These are phyloP conservation scores for Penicillium palitans DNA, from an alignment of 2,329 filamentous ascomycete genomes.

Conservation along the genomic window DNA sequence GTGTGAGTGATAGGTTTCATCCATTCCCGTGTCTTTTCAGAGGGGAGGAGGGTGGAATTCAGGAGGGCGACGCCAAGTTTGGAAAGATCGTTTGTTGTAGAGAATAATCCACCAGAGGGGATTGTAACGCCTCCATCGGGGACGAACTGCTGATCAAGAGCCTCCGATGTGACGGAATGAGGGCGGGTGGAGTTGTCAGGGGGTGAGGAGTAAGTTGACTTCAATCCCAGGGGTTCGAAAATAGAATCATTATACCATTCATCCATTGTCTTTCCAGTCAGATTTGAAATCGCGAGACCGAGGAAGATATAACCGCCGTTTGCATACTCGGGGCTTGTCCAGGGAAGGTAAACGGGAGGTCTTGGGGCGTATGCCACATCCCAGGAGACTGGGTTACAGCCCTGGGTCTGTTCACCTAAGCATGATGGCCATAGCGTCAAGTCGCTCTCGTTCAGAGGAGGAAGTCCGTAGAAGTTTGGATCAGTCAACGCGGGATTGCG, in stretches of 20 bases:
- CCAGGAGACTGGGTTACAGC: conserved; percentile 13
- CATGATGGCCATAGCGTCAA: conserved; percentile 2
- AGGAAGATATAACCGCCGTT: conserved; percentile 46
- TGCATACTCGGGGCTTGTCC: conserved; percentile 51
- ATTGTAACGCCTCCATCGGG: conserved; percentile 14
- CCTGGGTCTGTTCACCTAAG: conserved; percentile 30
- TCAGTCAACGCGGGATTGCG: not conserved
- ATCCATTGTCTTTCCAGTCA: conserved; percentile 44
- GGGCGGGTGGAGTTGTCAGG: conserved; percentile 29
- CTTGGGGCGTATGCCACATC: conserved; percentile 21
- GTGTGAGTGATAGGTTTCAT: conserved; percentile 45
- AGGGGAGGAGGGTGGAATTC: conserved; percentile 38
- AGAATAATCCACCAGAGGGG: conserved; percentile 25
- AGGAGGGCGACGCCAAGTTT: conserved; percentile 36
- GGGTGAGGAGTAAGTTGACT: conserved; percentile 40
- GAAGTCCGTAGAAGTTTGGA: conserved; percentile 30
- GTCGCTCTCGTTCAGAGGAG: conserved; percentile 31
- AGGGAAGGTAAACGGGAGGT: conserved; percentile 47
- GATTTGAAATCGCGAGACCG: conserved; percentile 48
- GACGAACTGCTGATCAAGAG: not conserved
- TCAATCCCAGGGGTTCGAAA: conserved; percentile 47
- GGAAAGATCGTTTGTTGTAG: conserved; percentile 41
- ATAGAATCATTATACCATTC: conserved; percentile 46
- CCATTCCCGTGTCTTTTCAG: conserved; percentile 41
- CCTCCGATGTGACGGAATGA: conserved; percentile 18